Evolutionary conservation across 768 basidiomycete genomes (phyloP), one percentile per base, ranked within the genome.

Genomic region (Boletus subcaerulescens): DNA sequence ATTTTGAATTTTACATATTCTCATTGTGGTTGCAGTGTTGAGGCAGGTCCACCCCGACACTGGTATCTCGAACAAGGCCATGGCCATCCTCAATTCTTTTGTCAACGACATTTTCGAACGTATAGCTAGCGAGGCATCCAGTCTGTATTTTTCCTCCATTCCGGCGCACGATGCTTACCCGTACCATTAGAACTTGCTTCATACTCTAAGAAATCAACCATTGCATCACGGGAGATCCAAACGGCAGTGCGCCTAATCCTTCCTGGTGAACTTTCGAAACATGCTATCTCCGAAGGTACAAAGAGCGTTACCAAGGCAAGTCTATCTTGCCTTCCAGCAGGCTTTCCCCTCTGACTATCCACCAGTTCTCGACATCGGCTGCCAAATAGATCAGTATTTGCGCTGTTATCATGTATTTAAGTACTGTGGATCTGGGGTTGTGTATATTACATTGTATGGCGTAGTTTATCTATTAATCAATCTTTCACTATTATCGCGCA

Each of bases 151-250:
- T 36, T 47, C 15, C 18, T 42, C 22, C 29, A 22, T 24, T n/a
- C 1, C 14, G 10, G 33, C 35, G 4, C 38, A 32, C 17, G 9
- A 29, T 20, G 11, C 48, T 53, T 56, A 50, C 53, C 3, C 3
- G 11, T 2, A 2, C 35, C 5, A 64, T 17, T 22, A 93, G 91
- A 96, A 76, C 93, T 98, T 67, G 93, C 95, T 52, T 84, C 92
- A 1, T 98, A 98, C 82, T 97, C 95, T 52, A 96, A 98, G 84
- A 96, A 97, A 76, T 97, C 96, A 4, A 98, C 96, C 42, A 98
- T 98, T 73, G 96, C 95, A 18, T 97, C 93, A 22, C 91, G 96
- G 56, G 96, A 98, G 76, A 98, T 98, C 68, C 96, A 98, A 76
- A 98, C 96, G 31, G 82, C 91, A 39, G 95, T 97, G 48, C 89